Base-by-base conservation (phyloP, 2,329 filamentous ascomycete species). In the Rhynchosporium agropyri region DNA sequence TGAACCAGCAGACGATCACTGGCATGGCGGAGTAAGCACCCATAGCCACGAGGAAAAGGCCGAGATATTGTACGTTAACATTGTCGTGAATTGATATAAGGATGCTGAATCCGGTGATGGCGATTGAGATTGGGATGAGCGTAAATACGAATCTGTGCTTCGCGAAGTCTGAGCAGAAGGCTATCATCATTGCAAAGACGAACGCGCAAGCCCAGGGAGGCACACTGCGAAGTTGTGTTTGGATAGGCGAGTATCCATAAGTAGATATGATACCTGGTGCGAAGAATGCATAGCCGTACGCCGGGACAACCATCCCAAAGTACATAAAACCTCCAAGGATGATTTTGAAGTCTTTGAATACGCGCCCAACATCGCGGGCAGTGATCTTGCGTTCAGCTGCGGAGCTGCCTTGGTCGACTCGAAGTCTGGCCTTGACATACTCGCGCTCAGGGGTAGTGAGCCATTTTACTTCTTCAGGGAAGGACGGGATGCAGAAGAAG, bases 1-100 rank as follows among this genome's bases (percentile, higher is more conserved):
- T 89, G 75, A 89, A 92, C 89, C 90, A 93, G 74, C 89, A 92
- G 7, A 92, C 84, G 49, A 92, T 85, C 36, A 97, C 87, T 0
- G 94, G 92, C 89, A 97, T 93, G n/a, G 92, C 91, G 0, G 86
- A 87, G 77, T 96, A 97, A 0, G 85, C 83, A 56, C 91, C 91
- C 78, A 87, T 87, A 1, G 90, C 89, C 56, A 96, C 85, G 38
- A 97, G 79, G 79, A 96, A 96, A 0, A 97, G 82, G 0, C 89
- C 90, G 0, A 81, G 89, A 71, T 97, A 97, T 74, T 95, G 84
- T 6, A 91, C 77, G 12, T 82, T 66, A 0, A 78, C 79, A 74
- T 91, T 84, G 72, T 89, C 77, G 74, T 94, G 89, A 4, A 94
- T 84, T 10, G 80, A 79, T 55, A 96, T 78, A 7, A 97, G 81